Evolutionary conservation across 2,329 filamentous ascomycete genomes (phyloP), one percentile per base, ranked within the genome.

Genomic region (Bipolaris zeicola): DNA sequence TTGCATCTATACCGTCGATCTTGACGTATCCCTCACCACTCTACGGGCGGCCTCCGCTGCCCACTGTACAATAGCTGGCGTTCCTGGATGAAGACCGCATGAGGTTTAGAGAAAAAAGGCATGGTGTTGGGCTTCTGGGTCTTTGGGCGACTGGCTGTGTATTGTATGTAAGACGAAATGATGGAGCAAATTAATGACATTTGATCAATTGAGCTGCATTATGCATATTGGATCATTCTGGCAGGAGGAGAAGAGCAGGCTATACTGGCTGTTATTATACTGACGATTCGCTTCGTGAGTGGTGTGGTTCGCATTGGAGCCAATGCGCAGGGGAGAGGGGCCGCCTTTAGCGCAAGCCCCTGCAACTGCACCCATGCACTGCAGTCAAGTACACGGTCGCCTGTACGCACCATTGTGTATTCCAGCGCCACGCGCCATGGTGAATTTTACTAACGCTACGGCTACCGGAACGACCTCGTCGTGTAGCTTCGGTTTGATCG

Each of bases 11-110:
- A 56, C 54, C 47, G 46, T 52, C 55, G 34, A 54, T 59, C 31
- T 60, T 52, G 53, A 58, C 61, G 53, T 48, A 52, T 43, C 34
- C 44, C 55, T 59, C 63, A 59, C 63, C 61, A 59, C 61, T 65
- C 63, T 59, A 50, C 48, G 52, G 52, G 61, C 34, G 13, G 31
- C 6, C 34, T 50, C 44, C 47, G 13, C 43, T 51, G 37, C 61
- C 58, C 54, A 53, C 28, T 65, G 62, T 65, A 63, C 58, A 58
- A 62, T 63, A 65, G 51, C 48, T 57, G 58, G 61, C 58, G 62
- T 58, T 55, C 49, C 38, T 31, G 47, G 47, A 50, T 50, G 45
- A 48, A 38, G 45, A 48, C 45, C 45, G 34, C 34, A 48, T 48
- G 45, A 48, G 45, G 45, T 56, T 34, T 42, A 44, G 49, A 48